A percentile compares a stretch with the other conserved stretches of the same genome.
Conservation (phyloP, 177 flowering plant species). For the Tripterygium wilfordii region DNA sequence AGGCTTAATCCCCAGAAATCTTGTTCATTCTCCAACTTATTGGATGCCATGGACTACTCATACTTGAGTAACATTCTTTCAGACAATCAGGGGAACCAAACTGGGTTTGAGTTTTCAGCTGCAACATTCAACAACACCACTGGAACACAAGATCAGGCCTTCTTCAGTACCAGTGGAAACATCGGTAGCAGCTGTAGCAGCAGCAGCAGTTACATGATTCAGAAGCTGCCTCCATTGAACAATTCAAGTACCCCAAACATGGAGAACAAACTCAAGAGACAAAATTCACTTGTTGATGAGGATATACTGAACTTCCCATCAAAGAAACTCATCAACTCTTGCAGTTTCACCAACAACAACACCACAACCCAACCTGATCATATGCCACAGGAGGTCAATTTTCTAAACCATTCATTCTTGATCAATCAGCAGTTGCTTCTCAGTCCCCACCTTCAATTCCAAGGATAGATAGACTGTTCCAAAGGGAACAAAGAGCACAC, state of each 20-base stretch:
- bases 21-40: constrained; percentile 22
- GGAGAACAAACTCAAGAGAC: constrained; percentile 15
- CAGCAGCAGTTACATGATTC: constrained; percentile 3
- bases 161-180: not conserved
- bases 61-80: constrained; percentile 12
- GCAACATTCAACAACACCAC: not conserved
- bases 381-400: constrained; percentile 5
- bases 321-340: constrained; percentile 15
- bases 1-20: constrained; percentile 18
- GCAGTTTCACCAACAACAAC: constrained; percentile 12
- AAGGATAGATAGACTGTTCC: constrained; percentile 2
- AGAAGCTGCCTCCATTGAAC: constrained; percentile 16
- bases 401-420: constrained; percentile 15
- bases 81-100: constrained; percentile 7
- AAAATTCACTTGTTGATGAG: constrained; percentile 7
- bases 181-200: not conserved
- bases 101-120: constrained; percentile 4
- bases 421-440: constrained; percentile 18
- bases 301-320: constrained; percentile 9
- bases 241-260: not conserved
- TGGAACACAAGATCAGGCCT: constrained; percentile 1
- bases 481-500: not conserved
- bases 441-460: constrained; percentile 20
- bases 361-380: constrained; percentile 4
- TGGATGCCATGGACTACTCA: constrained; percentile 23